phyloP scores from a whole-genome alignment of 1,284 basidiomycete genomes.

The Sanghuangporus baumii region DNA sequence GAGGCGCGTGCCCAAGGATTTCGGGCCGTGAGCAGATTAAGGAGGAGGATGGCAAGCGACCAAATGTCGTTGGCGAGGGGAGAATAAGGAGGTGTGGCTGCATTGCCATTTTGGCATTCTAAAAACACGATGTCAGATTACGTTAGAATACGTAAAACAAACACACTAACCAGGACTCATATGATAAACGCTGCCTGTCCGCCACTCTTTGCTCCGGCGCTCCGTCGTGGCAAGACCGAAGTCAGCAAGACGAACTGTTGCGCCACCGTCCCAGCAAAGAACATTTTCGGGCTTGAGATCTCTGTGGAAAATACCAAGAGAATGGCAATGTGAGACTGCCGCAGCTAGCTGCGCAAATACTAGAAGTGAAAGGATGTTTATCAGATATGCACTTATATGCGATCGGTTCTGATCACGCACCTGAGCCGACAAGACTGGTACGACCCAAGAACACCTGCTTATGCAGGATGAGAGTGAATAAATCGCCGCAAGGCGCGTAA shows the following conservation, averaged over 20 bases:
- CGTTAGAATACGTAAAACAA: conserved; percentile 12
- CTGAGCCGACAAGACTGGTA: conserved; percentile 14
- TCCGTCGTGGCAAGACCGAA: conserved; percentile 81
- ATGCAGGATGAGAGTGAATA: conserved; percentile 40
- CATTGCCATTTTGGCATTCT: conserved; percentile 71
- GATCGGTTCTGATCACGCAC: conserved; percentile 20
- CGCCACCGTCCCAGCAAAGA: conserved; percentile 55
- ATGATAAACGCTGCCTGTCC: conserved; percentile 78
- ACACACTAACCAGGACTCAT: conserved; percentile 66
- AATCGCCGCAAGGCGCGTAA: conserved; percentile 51
- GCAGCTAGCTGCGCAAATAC: conserved; percentile 76
- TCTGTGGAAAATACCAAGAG: conserved; percentile 73
- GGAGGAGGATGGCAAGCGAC: conserved; percentile 82
- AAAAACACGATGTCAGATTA: conserved; percentile 17
- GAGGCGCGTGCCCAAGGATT: conserved; percentile 86
- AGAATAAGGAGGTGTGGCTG: conserved; percentile 50
- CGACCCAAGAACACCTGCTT: conserved; percentile 18
- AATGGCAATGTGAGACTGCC: conserved; percentile 69
- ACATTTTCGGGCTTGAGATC: conserved; percentile 91
- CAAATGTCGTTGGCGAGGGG: conserved; percentile 83
- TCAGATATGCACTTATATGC: conserved; percentile 40
- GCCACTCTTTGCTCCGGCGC: conserved; percentile 60
- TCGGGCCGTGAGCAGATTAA: conserved; percentile 83
- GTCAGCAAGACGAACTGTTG: conserved; percentile 67
- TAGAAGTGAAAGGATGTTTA: conserved; percentile 12